Evolutionary conservation across 2,329 filamentous ascomycete genomes (phyloP).

Genomic region (Penicillium sp.): DNA sequence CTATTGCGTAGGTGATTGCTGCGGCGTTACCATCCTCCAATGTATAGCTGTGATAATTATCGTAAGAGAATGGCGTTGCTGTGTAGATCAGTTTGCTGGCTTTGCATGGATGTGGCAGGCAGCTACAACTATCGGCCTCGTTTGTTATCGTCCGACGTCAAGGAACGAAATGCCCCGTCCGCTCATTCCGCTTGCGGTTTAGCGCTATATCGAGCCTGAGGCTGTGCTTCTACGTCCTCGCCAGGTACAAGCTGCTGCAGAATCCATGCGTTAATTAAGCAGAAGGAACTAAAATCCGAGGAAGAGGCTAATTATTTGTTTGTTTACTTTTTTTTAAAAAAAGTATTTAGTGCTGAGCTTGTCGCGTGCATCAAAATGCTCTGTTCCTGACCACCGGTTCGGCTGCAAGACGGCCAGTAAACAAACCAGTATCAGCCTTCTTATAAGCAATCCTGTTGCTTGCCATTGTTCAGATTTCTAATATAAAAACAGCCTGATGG

Average conservation of each 20-base stretch:
- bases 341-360: background rate
- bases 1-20: slow-evolving; percentile 1
- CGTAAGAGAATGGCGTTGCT: background rate
- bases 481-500: too few species aligned
- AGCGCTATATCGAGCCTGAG: background rate
- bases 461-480: too few species aligned
- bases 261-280: background rate
- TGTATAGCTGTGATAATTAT: background rate
- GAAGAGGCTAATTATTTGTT: background rate
- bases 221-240: too few species aligned
- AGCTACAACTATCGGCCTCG: background rate
- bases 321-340: background rate
- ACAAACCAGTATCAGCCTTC: background rate
- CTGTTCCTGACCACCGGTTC: background rate
- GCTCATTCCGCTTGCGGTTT: slow-evolving; percentile 12
- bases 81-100: too few species aligned
- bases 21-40: slow-evolving; percentile 3
- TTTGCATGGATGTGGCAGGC: too few species aligned
- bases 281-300: background rate
- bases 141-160: slow-evolving; percentile 3
- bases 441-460: too few species aligned
- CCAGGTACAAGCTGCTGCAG: too few species aligned
- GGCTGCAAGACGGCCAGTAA: background rate
- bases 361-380: too few species aligned
- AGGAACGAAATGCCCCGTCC: background rate